A percentile compares a stretch with the other conserved stretches of the same genome.
Conservation (phyloP, 2,329 filamentous ascomycete genomes). For the Alternaria angustiovoidea region DNA sequence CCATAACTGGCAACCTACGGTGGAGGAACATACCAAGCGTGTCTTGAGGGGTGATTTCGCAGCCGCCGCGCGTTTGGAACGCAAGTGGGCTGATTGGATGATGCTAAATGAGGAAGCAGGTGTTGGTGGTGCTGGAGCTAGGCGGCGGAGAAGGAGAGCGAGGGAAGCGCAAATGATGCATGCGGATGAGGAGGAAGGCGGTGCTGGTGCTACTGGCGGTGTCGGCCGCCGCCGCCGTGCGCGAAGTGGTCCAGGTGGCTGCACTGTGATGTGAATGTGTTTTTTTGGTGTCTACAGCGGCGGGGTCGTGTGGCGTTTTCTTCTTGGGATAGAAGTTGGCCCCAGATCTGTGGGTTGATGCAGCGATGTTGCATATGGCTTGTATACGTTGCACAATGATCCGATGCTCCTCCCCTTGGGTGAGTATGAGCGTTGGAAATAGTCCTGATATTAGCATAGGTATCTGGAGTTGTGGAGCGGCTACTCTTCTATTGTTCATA, state of each 20-base stretch:
- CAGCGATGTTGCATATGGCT: neutral
- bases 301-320: neutral
- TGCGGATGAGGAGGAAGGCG: slow-evolving; percentile 79
- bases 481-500: neutral
- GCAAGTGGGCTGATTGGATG: slow-evolving; percentile 95
- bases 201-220: slow-evolving; percentile 45
- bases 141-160: slow-evolving; percentile 77
- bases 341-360: neutral
- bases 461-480: neutral
- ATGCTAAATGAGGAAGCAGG: slow-evolving; percentile 87
- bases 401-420: neutral
- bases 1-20: slow-evolving; percentile 93
- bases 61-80: slow-evolving; percentile 79
- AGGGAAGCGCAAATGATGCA: slow-evolving; percentile 83
- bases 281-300: neutral
- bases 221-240: slow-evolving; percentile 56
- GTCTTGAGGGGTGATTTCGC: slow-evolving; percentile 79
- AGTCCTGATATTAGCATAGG: neutral
- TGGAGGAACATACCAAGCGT: slow-evolving; percentile 90
- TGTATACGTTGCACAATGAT: neutral
- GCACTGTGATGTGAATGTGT: slow-evolving; percentile 56
- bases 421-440: neutral
- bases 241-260: slow-evolving; percentile 57
- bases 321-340: neutral
- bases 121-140: slow-evolving; percentile 66